These are phyloP conservation scores for Gnaphalium uliginosum DNA, from an alignment of 129 eudicot genomes.

Conservation along the genomic window DNA sequence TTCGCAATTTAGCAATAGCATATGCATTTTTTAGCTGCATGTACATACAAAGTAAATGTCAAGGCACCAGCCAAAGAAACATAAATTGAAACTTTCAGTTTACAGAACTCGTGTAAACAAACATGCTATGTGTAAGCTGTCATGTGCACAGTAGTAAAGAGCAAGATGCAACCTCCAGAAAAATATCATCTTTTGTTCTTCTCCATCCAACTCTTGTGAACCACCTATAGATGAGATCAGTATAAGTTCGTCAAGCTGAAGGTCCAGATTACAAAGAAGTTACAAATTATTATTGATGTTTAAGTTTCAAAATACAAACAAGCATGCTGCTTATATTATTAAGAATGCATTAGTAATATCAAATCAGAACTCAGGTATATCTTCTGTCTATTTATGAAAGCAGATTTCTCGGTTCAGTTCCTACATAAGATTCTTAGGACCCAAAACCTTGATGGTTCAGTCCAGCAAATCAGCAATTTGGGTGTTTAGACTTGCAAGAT, in stretches of 20 bases:
- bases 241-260: slow-evolving; percentile 3
- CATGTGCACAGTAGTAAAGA: slow-evolving; percentile 16
- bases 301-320: slow-evolving; percentile 15
- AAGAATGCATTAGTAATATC: slow-evolving; percentile 14
- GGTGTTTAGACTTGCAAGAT: slow-evolving; percentile 25
- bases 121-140: not conserved
- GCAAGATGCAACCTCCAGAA: slow-evolving; percentile 63
- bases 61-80: slow-evolving; percentile 4
- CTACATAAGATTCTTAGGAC: slow-evolving; percentile 18
- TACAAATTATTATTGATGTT: not conserved
- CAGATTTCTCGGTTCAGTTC: slow-evolving; percentile 9
- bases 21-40: slow-evolving; percentile 87
- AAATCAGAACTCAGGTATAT: slow-evolving; percentile 4
- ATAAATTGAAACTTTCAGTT: not conserved
- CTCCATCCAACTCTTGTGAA: slow-evolving; percentile 92
- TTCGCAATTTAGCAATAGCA: slow-evolving; percentile 77
- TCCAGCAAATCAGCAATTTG: slow-evolving; percentile 6
- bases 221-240: slow-evolving; percentile 53
- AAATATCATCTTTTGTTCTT: slow-evolving; percentile 84
- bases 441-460: slow-evolving; percentile 15
- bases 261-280: not conserved
- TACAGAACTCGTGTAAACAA: not conserved
- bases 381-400: slow-evolving; percentile 6
- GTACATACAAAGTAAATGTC: slow-evolving; percentile 27
- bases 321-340: slow-evolving; percentile 14